Percentiles rank a stretch among this genome's conserved stretches.
Evolutionary conservation across 768 basidiomycete species (phyloP).

Genomic region (Paxillus ammoniavirescens): DNA sequence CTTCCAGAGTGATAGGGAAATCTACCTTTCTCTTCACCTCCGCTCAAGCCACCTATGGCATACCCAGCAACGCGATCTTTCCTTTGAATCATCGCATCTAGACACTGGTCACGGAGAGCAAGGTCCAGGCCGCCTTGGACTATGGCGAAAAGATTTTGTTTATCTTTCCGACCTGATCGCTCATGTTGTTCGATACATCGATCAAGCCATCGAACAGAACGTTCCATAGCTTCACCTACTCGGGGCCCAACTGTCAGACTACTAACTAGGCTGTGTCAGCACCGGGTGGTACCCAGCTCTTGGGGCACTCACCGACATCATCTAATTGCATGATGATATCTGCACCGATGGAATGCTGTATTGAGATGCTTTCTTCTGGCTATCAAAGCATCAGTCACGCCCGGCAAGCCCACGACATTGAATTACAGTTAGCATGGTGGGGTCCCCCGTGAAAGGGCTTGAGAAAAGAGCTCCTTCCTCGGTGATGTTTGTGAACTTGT

Average conservation of each 20-base stretch:
- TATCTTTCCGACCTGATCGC: constrained; percentile 56
- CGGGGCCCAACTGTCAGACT: constrained; percentile 79
- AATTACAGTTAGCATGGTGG: constrained; percentile 82
- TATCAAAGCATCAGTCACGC: constrained; percentile 27
- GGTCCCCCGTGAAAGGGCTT: constrained; percentile 83
- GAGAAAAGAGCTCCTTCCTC: constrained; percentile 87
- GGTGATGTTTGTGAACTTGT: constrained; percentile 82
- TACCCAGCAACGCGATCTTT: constrained; percentile 81
- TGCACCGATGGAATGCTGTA: constrained; percentile 87
- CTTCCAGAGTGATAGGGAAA: constrained; percentile 6
- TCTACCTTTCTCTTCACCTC: constrained; percentile 88
- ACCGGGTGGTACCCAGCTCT: background rate
- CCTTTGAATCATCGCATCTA: constrained; percentile 79
- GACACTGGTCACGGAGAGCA: constrained; percentile 66
- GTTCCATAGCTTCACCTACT: constrained; percentile 84
- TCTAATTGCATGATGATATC: constrained; percentile 97
- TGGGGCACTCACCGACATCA: constrained; percentile 68
- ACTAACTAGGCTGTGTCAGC: constrained; percentile 48
- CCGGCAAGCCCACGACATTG: background rate
- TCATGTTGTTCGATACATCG: constrained; percentile 80
- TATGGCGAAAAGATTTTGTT: constrained; percentile 89
- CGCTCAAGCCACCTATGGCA: constrained; percentile 87
- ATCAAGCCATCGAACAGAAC: constrained; percentile 89
- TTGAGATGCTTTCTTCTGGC: constrained; percentile 90
- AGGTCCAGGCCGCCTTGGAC: constrained; percentile 85